These are phyloP conservation scores for Diaporthe sp. DNA, from an alignment of 2,329 filamentous ascomycete species.

Conservation along the genomic window DNA sequence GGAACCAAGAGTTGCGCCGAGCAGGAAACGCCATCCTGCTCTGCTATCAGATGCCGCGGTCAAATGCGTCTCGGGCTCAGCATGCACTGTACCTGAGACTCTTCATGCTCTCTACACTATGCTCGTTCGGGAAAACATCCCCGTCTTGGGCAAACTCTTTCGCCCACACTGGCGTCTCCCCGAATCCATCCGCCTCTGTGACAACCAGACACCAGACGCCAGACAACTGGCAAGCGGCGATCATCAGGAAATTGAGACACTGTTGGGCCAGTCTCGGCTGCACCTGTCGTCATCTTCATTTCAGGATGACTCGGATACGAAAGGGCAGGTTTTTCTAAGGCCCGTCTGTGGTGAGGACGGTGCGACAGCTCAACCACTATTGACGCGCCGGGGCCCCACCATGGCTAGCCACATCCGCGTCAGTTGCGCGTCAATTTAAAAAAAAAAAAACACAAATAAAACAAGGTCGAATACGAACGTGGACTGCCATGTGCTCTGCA, in stretches of 20 bases:
- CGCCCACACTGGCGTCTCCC: slow-evolving; percentile 12
- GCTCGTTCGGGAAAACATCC: slow-evolving; percentile 25
- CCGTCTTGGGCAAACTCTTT: slow-evolving; percentile 29
- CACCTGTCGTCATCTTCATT: slow-evolving; percentile 29
- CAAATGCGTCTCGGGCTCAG: slow-evolving; percentile 17
- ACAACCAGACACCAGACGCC: slow-evolving; percentile 10
- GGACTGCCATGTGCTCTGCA: slow-evolving; percentile 6
- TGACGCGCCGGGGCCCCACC: slow-evolving; percentile 27
- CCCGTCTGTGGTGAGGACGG: background rate
- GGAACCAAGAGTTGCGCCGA: slow-evolving; percentile 3
- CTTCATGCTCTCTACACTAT: slow-evolving; percentile 21
- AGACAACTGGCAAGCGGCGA: slow-evolving; percentile 30
- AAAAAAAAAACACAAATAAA: slow-evolving; percentile 1
- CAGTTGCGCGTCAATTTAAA: slow-evolving; percentile 24
- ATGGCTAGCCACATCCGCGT: slow-evolving; percentile 22
- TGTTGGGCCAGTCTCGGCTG: slow-evolving; percentile 21
- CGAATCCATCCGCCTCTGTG: slow-evolving; percentile 19
- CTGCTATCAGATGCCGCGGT: background rate
- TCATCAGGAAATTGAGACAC: slow-evolving; percentile 26
- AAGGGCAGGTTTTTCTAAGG: slow-evolving; percentile 2
- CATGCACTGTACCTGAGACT: slow-evolving; percentile 29
- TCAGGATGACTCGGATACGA: slow-evolving; percentile 31
- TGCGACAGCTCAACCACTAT: background rate
- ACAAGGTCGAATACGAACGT: background rate
- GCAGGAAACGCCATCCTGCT: background rate